Evolutionary conservation across 805 yeast species (phyloP), one percentile per base, ranked within the genome.

Genomic region (Dipodascopsis tothii): DNA sequence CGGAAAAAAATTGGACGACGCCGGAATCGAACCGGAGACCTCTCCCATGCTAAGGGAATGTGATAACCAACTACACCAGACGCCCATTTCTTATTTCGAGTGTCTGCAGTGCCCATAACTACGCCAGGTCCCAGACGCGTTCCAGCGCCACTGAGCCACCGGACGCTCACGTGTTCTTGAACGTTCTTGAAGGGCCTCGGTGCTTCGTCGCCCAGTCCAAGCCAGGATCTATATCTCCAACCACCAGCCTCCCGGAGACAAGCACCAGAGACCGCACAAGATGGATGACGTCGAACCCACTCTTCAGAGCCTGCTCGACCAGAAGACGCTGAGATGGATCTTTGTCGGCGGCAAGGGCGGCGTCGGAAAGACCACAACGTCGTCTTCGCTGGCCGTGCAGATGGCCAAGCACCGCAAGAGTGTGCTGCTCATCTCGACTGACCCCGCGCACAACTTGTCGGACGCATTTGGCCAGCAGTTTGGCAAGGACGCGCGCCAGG

Each of bases 331-430:
- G 60, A 84, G 84, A 60, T 92, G 99, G 99, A 81, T 92, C 51
- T 92, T 92, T 60, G 97, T 90, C 35, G 99, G 99, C 54, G 99
- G 99, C 56, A 92, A 92, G 71, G 99, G 99, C 64, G 99, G 99
- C 67, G 99, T 92, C 22, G 99, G 99, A 59, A 92, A 92, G 64
- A 92, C 99, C 51, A 92, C 98, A 21, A 84, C 96, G 3, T 90
- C 97, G 1, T 88, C 95, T 37, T 87, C 96, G 20, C 74, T 92
- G 55, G 94, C 99, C 19, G 81, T 88, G 51, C 97, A 92, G 67
- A 75, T 92, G 63, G 96, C 98, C 16, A 66, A 83, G 49, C 71
- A 74, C 45, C 81, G 94, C 60, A 88, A 86, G 54, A 81, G 83
- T 56, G 94, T 86, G 56, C 71, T 92, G 50, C 71, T 92, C 56